Percentiles rank a stretch among this genome's conserved stretches.
These are phyloP conservation scores for Tulasnella sp. DNA, from an alignment of 768 basidiomycete genomes.

Conservation along the genomic window DNA sequence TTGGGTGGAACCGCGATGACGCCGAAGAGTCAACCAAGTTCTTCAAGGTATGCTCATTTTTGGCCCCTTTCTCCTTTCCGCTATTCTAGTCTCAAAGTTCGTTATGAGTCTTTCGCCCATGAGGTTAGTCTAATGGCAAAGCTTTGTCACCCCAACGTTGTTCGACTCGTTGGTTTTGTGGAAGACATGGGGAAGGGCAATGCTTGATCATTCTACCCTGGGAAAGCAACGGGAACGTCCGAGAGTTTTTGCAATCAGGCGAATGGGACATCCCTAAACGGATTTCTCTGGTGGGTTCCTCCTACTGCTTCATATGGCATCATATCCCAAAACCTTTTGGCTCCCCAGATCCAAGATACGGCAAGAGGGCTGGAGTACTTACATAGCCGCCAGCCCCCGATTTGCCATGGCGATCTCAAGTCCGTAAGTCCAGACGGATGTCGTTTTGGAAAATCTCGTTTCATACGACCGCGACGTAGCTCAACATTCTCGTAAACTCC, in stretches of 20 bases:
- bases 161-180: neutral
- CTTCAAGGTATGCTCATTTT: neutral
- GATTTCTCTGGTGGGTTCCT: neutral
- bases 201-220: neutral
- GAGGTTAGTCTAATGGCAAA: neutral
- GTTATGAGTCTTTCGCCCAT: neutral
- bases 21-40: neutral
- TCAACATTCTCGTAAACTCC: neutral
- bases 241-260: constrained; percentile 13
- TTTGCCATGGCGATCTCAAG: constrained; percentile 7
- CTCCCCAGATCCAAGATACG: neutral
- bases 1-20: neutral
- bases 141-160: neutral
- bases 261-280: neutral
- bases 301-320: neutral
- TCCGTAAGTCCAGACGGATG: neutral
- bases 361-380: neutral
- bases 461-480: neutral
- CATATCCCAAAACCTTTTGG: neutral
- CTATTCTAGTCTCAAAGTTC: neutral
- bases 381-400: neutral
- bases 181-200: neutral
- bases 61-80: neutral
- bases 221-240: neutral
- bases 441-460: neutral